A percentile compares a stretch with the other conserved stretches of the same genome.
Evolutionary conservation across 2,329 filamentous ascomycete species (phyloP).

Genomic region (Hypoxylon sp.): DNA sequence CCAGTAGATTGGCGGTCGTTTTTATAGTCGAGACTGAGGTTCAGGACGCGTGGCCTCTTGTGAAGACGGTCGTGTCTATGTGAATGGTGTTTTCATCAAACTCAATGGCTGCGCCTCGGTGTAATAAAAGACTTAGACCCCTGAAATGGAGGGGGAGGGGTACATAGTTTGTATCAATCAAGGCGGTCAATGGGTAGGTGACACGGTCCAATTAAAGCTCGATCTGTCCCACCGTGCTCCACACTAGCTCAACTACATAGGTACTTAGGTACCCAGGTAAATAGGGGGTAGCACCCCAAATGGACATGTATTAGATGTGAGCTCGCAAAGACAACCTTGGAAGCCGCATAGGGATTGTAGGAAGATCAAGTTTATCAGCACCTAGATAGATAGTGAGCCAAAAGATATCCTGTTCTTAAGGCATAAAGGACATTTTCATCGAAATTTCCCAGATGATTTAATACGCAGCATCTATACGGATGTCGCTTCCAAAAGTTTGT

Average conservation of each 20-base stretch:
- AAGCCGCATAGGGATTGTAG: background rate
- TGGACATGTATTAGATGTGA: background rate
- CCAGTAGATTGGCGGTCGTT: background rate
- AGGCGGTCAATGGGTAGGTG: conserved; percentile 35
- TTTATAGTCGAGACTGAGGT: background rate
- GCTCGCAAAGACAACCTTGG: background rate
- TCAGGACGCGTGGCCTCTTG: conserved; percentile 16
- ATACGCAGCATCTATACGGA: background rate
- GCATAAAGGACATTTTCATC: background rate
- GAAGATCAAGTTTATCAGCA: background rate
- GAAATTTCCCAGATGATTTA: background rate
- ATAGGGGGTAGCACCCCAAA: conserved; percentile 6
- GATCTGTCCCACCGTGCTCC: conserved; percentile 29
- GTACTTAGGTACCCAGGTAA: background rate
- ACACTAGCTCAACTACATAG: conserved; percentile 11
- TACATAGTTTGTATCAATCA: conserved; percentile 13
- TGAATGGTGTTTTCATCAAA: conserved; percentile 16
- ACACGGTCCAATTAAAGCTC: conserved; percentile 32
- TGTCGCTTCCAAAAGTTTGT: no score
- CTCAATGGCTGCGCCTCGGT: conserved; percentile 19
- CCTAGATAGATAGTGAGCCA: background rate
- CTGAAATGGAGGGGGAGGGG: conserved; percentile 39
- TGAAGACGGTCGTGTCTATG: background rate
- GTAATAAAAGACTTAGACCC: conserved; percentile 31
- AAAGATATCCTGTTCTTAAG: background rate